Evolutionary conservation across 176 grass and related monocot genomes (phyloP).

Genomic region (Canna indica): DNA sequence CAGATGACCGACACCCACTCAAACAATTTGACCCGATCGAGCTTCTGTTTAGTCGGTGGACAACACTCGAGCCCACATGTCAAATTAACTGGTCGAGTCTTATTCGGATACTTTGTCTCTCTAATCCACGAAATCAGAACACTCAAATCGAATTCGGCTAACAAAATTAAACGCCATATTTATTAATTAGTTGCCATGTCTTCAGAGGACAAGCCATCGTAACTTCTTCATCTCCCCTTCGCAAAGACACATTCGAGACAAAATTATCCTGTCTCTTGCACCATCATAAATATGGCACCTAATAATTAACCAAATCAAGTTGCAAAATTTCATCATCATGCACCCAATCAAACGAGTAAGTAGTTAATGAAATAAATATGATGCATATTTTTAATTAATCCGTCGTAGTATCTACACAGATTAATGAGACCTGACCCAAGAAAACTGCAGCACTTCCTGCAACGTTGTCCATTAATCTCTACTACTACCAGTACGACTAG

Average conservation of each 20-base stretch:
- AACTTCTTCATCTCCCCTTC: neutral
- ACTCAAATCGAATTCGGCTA: too few species aligned
- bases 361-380: neutral
- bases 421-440: slow-evolving; percentile 38
- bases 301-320: too few species aligned
- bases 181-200: slow-evolving; percentile 1
- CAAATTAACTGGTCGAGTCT: too few species aligned
- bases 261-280: neutral
- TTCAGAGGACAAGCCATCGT: neutral
- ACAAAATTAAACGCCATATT: neutral
- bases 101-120: too few species aligned
- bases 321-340: too few species aligned
- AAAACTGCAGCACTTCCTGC: slow-evolving; percentile 85
- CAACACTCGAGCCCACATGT: too few species aligned
- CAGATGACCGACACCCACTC: too few species aligned
- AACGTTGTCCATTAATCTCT: slow-evolving; percentile 30
- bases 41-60: too few species aligned
- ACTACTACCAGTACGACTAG: neutral
- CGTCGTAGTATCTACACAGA: neutral
- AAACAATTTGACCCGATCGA: too few species aligned
- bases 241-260: neutral
- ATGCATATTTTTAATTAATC: slow-evolving; percentile 5
- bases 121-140: too few species aligned
- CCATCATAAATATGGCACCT: neutral
- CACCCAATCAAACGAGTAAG: too few species aligned